Evolutionary conservation across 2,329 filamentous ascomycete species (phyloP).

Genomic region (Colletotrichum spaethianum): DNA sequence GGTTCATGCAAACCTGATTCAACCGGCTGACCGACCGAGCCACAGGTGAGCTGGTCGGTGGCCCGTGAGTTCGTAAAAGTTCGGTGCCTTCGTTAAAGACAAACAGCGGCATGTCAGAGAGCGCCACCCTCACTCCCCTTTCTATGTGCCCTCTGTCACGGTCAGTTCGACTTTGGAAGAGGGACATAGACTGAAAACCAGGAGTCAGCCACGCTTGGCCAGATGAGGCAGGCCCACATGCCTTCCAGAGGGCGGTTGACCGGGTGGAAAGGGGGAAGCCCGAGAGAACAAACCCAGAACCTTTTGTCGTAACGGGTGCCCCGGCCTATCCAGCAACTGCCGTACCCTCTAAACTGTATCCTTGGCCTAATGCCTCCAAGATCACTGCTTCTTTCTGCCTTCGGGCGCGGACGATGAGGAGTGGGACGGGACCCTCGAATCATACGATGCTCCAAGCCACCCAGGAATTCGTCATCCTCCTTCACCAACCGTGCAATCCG

Average conservation of each 20-base stretch:
- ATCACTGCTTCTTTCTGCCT: conserved; percentile 16
- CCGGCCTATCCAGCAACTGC: conserved; percentile 4
- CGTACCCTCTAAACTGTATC: conserved; percentile 8
- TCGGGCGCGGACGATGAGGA: conserved; percentile 15
- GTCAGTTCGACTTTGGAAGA: conserved; percentile 16
- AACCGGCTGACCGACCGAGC: conserved; percentile 12
- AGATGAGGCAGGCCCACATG: conserved; percentile 29
- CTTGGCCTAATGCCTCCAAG: conserved; percentile 14
- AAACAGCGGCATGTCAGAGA: conserved; percentile 22
- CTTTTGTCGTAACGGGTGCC: conserved; percentile 7
- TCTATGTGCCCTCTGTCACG: conserved; percentile 5
- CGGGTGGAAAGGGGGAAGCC: conserved; percentile 30
- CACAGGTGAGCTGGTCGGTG: conserved; percentile 8
- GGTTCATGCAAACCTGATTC: conserved; percentile 4
- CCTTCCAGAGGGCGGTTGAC: conserved; percentile 15
- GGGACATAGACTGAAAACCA: neutral
- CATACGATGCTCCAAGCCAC: conserved; percentile 33
- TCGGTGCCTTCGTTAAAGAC: conserved; percentile 10
- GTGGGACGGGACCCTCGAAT: conserved; percentile 18
- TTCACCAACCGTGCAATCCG: conserved; percentile 7
- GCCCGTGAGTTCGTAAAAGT: conserved; percentile 18
- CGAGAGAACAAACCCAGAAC: conserved; percentile 12
- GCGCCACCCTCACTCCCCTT: conserved; percentile 8
- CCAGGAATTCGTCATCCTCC: conserved; percentile 25
- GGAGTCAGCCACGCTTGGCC: conserved; percentile 20